phyloP scores from a whole-genome alignment of 495 filamentous ascomycete genomes.

The Aspergillus conjunctus region DNA sequence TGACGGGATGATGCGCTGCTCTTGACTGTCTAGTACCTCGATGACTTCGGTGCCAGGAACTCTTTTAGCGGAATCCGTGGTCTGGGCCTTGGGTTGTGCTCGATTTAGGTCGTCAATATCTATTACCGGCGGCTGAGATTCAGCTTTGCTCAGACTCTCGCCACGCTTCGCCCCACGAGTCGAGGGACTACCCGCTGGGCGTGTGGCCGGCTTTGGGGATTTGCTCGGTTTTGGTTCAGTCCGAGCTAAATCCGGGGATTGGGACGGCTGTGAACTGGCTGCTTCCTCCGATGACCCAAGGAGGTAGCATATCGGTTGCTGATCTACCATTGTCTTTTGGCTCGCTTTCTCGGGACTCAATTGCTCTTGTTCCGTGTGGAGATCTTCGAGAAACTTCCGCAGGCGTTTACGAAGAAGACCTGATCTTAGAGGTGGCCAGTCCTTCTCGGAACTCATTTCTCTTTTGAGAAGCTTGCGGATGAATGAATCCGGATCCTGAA shows the following conservation, averaged over 20 bases:
- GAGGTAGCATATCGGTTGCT: constrained; percentile 39
- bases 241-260: background rate
- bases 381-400: constrained; percentile 52
- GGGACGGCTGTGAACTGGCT: background rate
- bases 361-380: constrained; percentile 51
- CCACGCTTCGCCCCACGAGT: background rate
- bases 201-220: background rate
- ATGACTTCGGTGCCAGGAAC: constrained; percentile 21
- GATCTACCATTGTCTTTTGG: constrained; percentile 34
- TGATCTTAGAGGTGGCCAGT: constrained; percentile 60
- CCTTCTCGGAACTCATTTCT: constrained; percentile 46
- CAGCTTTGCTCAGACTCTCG: background rate
- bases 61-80: background rate
- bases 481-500: constrained; percentile 67
- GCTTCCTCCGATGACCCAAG: constrained; percentile 25
- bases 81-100: background rate
- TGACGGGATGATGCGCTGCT: constrained; percentile 12
- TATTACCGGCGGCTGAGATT: constrained; percentile 5
- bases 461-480: constrained; percentile 54
- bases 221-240: background rate
- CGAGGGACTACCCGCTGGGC: background rate
- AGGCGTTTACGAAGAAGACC: constrained; percentile 54
- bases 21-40: constrained; percentile 42
- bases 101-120: background rate
- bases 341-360: constrained; percentile 21